These are phyloP conservation scores for Penicillium nordicum DNA, from an alignment of 2,329 filamentous ascomycete genomes.

Conservation along the genomic window DNA sequence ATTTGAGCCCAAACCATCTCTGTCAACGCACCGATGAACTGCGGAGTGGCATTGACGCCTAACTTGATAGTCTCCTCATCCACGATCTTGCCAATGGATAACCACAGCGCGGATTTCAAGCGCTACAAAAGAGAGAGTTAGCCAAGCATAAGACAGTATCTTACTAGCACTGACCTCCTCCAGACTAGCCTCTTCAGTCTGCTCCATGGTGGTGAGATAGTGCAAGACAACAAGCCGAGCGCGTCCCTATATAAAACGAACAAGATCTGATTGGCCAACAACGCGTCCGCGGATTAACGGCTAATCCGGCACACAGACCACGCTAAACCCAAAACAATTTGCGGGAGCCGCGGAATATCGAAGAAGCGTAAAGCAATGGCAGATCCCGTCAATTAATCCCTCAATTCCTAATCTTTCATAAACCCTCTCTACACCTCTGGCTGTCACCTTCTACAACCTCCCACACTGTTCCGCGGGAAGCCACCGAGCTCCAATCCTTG, in stretches of 20 bases:
- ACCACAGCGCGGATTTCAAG: constrained; percentile 82
- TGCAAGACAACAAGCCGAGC: constrained; percentile 2
- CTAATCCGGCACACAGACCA: constrained; percentile 11
- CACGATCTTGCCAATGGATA: constrained; percentile 78
- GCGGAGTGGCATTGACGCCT: constrained; percentile 81
- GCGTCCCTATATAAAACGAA: constrained; percentile 11
- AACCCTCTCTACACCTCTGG: not conserved
- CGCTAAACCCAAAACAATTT: constrained; percentile 1
- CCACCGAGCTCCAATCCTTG: not conserved
- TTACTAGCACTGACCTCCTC: constrained; percentile 31
- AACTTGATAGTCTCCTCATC: constrained; percentile 74
- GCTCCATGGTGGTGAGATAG: constrained; percentile 22
- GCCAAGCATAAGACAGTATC: not conserved
- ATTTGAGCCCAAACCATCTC: constrained; percentile 87
- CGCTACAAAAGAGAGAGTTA: constrained; percentile 50
- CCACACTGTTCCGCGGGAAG: not conserved
- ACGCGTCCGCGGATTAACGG: constrained; percentile 20
- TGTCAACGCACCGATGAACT: constrained; percentile 81
- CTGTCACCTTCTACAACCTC: not conserved
- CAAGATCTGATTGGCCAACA: constrained; percentile 18
- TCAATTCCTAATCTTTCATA: not conserved
- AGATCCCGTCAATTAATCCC: constrained; percentile 6
- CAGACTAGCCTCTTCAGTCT: constrained; percentile 30
- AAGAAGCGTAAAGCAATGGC: constrained; percentile 10
- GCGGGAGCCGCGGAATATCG: constrained; percentile 11